phyloP scores from a whole-genome alignment of 2,329 filamentous ascomycete genomes.

The Fusarium brevicatenulatum region DNA sequence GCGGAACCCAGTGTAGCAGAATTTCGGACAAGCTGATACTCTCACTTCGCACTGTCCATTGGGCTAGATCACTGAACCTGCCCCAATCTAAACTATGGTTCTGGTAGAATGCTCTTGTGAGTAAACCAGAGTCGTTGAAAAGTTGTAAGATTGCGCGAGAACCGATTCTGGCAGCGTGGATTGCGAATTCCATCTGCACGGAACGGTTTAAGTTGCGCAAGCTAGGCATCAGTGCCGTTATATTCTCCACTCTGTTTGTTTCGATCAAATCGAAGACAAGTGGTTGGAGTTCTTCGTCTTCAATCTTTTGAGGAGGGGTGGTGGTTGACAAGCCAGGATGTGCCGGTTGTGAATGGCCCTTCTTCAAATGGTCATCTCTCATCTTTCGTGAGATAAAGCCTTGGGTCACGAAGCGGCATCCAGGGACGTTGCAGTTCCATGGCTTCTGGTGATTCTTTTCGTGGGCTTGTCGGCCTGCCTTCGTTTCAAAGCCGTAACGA shows the following conservation, averaged over 20 bases:
- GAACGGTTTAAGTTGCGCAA: fast-evolving
- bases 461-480: fast-evolving
- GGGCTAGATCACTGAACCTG: fast-evolving
- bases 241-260: fast-evolving
- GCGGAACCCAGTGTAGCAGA: fast-evolving
- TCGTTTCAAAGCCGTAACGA: background rate
- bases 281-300: background rate
- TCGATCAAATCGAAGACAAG: background rate
- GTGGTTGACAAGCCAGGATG: fast-evolving
- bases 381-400: background rate
- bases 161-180: fast-evolving
- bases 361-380: fast-evolving
- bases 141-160: background rate
- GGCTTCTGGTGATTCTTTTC: background rate
- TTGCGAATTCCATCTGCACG: fast-evolving
- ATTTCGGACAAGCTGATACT: fast-evolving
- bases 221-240: fast-evolving
- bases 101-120: background rate
- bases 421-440: background rate
- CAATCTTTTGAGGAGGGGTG: fast-evolving
- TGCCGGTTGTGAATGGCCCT: background rate
- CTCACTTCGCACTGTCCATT: fast-evolving
- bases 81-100: too few relatives aligned
- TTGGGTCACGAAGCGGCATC: fast-evolving
- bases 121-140: fast-evolving